phyloP scores from a whole-genome alignment of 2,329 filamentous ascomycete species.

The Parascedosporium putredinis region DNA sequence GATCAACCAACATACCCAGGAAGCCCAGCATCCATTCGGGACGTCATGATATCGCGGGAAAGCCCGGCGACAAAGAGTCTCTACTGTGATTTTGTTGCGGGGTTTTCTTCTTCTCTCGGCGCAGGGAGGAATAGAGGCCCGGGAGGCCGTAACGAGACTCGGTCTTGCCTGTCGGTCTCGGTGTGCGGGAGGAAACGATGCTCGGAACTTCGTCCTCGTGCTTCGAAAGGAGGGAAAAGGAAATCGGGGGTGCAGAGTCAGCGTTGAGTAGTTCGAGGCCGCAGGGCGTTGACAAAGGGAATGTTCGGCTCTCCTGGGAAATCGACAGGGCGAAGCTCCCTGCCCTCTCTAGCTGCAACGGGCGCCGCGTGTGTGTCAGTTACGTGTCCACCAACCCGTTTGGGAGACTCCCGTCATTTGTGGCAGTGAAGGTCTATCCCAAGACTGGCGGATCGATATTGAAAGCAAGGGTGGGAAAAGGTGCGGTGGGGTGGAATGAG shows the following conservation, averaged over 20 bases:
- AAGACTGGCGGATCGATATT: too few relatives aligned
- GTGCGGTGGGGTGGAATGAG: not conserved
- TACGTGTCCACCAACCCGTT: constrained; percentile 3
- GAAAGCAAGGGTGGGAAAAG: too few relatives aligned
- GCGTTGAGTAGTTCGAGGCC: not conserved
- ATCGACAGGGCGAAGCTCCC: not conserved
- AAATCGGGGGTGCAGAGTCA: not conserved
- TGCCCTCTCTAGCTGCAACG: not conserved
- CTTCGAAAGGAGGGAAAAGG: not conserved
- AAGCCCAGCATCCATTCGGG: constrained; percentile 26
- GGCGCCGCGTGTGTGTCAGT: constrained; percentile 3
- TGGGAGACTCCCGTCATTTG: not conserved
- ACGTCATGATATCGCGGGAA: constrained; percentile 12
- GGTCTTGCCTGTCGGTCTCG: not conserved
- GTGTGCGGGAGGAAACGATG: not conserved
- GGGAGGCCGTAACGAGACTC: not conserved
- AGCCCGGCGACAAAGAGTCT: not conserved
- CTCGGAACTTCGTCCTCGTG: not conserved
- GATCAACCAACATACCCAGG: constrained; percentile 20
- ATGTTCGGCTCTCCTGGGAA: not conserved
- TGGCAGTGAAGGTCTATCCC: constrained; percentile 3
- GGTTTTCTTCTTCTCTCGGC: not conserved
- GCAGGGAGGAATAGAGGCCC: not conserved
- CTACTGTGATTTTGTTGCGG: not conserved
- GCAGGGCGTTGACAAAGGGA: not conserved